Evolutionary conservation across 306 rosid genomes (phyloP).

Genomic region (Senna tora): DNA sequence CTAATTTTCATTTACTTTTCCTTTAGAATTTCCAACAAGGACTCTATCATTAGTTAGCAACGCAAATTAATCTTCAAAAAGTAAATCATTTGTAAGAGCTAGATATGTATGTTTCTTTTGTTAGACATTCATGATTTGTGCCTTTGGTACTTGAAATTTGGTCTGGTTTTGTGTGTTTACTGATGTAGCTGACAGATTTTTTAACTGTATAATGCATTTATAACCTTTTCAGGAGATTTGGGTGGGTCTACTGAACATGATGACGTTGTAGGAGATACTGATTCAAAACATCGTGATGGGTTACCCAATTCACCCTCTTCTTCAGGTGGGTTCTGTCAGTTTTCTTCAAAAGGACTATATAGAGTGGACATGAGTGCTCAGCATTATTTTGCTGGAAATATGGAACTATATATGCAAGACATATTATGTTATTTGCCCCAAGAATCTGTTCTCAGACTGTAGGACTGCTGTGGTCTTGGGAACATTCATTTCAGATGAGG

Average conservation of each 20-base stretch:
- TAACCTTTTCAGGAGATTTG: conserved; percentile 71
- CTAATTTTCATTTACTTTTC: no score
- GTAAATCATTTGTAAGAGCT: background rate
- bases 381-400: conserved; percentile 83
- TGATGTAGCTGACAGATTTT: background rate
- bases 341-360: conserved; percentile 98
- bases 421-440: conserved; percentile 84
- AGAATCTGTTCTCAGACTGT: conserved; percentile 78
- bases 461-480: conserved; percentile 92
- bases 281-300: conserved; percentile 64
- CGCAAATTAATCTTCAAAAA: background rate
- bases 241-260: conserved; percentile 88
- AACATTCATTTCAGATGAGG: conserved; percentile 79
- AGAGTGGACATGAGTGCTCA: conserved; percentile 93
- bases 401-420: conserved; percentile 82
- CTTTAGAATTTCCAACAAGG: no score
- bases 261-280: conserved; percentile 72
- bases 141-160: background rate
- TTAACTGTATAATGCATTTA: background rate
- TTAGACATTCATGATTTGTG: background rate
- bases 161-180: background rate
- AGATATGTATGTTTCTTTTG: background rate
- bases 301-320: conserved; percentile 96
- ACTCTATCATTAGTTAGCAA: no score
- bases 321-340: conserved; percentile 99